Base-by-base conservation (phyloP, 495 filamentous ascomycete species). In the Penicillium steckii region DNA sequence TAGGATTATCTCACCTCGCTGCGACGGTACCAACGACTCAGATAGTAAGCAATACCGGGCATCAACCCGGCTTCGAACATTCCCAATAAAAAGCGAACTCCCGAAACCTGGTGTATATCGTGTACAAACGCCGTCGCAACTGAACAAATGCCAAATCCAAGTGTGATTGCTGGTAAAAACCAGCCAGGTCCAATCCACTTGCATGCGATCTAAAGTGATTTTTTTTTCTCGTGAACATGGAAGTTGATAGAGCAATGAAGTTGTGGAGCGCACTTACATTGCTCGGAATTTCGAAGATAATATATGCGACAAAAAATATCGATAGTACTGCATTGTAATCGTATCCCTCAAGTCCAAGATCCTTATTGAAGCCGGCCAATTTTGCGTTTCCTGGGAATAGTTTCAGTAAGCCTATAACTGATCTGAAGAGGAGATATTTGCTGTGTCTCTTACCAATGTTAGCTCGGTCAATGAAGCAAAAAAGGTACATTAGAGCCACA, bases 251-350 rank as follows among this genome's bases (percentile, higher is more conserved):
- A n/a, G n/a, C n/a, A n/a, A n/a, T n/a, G n/a, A 1, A 2, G 4
- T 18, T 24, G 6, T 42, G 3, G n/a, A 17, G 33, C 35, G 21
- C 9, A 21, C 61, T 64, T 29, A 81, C 69, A 62, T 90, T 94
- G 29, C 86, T 88, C 0, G 90, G 90, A 40, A 90, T 81, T 65
- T 94, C 90, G 54, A 92, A 91, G 42, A 90, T 51, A 53, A 93
- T 88, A 47, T 87, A 90, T 10, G 85, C 79, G 38, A 88, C 72
- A 61, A 84, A 89, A 72, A 89, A 90, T 48, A 88, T 77, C 10
- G 75, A 77, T n/a, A 88, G 65, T 12, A 87, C 79, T 10, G 75
- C 74, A 59, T 88, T 88, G 64, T 88, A 88, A 48, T 87, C 79
- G 40, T 84, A 75, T 21, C 67, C 59, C 19, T 67, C 66, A 50